Evolutionary conservation across 2,329 filamentous ascomycete genomes (phyloP), one percentile per base, ranked within the genome.

Genomic region (Penicillium sclerotigenum): DNA sequence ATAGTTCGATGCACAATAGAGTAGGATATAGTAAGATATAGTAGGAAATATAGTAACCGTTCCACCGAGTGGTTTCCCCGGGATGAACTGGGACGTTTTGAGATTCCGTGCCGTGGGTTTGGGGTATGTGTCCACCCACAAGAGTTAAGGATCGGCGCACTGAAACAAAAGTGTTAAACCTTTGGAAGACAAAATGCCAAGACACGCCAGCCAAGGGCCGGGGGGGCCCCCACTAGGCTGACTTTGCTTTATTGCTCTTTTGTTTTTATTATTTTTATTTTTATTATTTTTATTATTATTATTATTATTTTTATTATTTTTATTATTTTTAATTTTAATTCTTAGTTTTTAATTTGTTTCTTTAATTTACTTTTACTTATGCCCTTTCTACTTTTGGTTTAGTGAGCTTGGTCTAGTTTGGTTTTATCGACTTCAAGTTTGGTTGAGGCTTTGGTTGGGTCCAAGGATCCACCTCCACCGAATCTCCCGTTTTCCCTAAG

Each of bases 81-180:
- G n/a, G 47, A 52, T 47, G 53, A 56, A 52, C 53, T 14, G 34
- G 34, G 53, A 40, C 52, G 26, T 45, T 29, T 41, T 53, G 26
- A 47, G 26, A 29, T 20, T 40, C 34, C 29, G 36, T 26, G 20
- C 51, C 51, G 28, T 26, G 28, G 36, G 22, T 24, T 34, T 20
- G 34, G 28, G 37, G 36, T 41, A 51, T 52, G 38, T 28, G 37
- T 29, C 18, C 20, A 16, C 22, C 37, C 52, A 45, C n/a, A 46
- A 34, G 3, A 14, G 53, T 52, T 14, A 34, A 52, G 28, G 53
- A 56, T 56, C 53, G 42, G 53, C 53, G 29, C 7, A 16, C 34
- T 43, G 63, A 65, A 65, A 64, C 63, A 58, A 56, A 52, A 56
- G 46, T 31, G 38, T 41, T 41, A 52, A 55, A 43, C 41, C 3